These are phyloP conservation scores for Aspergillus puulaauensis DNA, from an alignment of 2,329 filamentous ascomycete species.

Conservation along the genomic window DNA sequence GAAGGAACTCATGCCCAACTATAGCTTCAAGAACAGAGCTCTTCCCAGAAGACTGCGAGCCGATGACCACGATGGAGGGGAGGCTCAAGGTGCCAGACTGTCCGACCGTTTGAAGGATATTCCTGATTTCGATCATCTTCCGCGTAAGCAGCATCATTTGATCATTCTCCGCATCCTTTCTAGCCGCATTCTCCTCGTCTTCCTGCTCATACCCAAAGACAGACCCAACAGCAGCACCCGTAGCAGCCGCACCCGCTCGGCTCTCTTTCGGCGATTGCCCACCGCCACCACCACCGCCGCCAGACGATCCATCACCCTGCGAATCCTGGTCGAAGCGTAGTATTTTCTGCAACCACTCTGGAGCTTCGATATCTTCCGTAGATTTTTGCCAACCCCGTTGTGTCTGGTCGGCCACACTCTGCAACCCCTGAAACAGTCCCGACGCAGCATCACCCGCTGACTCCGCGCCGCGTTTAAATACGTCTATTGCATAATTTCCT, in stretches of 20 bases:
- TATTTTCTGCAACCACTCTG: slow-evolving; percentile 78
- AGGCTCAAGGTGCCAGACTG: slow-evolving; percentile 86
- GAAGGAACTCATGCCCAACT: slow-evolving; percentile 95
- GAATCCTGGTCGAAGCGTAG: slow-evolving; percentile 62
- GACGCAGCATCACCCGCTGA: slow-evolving; percentile 68
- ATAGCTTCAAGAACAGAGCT: slow-evolving; percentile 96
- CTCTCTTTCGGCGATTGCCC: slow-evolving; percentile 56
- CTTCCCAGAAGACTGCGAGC: slow-evolving; percentile 96
- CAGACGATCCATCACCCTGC: slow-evolving; percentile 43
- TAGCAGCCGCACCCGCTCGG: slow-evolving; percentile 57
- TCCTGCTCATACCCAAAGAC: slow-evolving; percentile 77
- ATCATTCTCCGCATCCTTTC: slow-evolving; percentile 78
- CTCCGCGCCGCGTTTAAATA: slow-evolving; percentile 73
- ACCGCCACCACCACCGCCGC: slow-evolving; percentile 34
- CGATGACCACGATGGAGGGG: slow-evolving; percentile 98
- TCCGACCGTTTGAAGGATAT: slow-evolving; percentile 84
- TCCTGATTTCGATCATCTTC: slow-evolving; percentile 99
- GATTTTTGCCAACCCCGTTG: slow-evolving; percentile 78
- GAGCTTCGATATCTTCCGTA: slow-evolving; percentile 70
- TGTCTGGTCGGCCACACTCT: slow-evolving; percentile 75
- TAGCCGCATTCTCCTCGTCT: slow-evolving; percentile 58
- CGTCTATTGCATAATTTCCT: slow-evolving; percentile 72
- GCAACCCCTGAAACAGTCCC: slow-evolving; percentile 68
- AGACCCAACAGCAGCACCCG: slow-evolving; percentile 69
- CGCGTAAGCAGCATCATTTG: slow-evolving; percentile 99